Percentiles rank a stretch among this genome's conserved stretches.
These are phyloP conservation scores for Malus hybrid DNA, from an alignment of 331 rosid genomes.

Conservation along the genomic window DNA sequence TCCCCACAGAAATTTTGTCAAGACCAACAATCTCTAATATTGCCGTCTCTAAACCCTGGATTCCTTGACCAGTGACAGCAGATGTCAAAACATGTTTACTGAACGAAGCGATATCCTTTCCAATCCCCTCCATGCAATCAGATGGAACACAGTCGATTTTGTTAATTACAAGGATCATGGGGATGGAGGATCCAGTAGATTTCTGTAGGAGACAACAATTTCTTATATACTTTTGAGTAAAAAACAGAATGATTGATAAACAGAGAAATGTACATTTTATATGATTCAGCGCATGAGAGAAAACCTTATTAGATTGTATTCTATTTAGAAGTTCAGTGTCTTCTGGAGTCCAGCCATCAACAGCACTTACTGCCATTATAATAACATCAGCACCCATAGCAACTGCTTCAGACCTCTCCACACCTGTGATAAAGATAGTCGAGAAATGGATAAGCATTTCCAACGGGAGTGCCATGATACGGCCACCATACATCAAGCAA, in stretches of 20 bases:
- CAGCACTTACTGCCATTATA: slow-evolving; percentile 79
- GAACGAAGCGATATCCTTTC: slow-evolving; percentile 26
- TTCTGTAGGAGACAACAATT: slow-evolving; percentile 30
- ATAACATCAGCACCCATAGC: slow-evolving; percentile 85
- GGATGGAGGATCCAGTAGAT: slow-evolving; percentile 60
- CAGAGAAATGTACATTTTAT: not conserved
- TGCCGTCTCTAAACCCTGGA: slow-evolving; percentile 64
- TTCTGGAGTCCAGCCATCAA: slow-evolving; percentile 89
- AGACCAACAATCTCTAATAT: slow-evolving; percentile 77
- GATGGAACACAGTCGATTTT: slow-evolving; percentile 63
- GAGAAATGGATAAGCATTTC: not conserved
- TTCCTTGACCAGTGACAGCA: slow-evolving; percentile 89
- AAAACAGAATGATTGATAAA: not conserved
- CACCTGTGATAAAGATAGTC: slow-evolving; percentile 42
- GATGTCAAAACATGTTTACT: slow-evolving; percentile 66
- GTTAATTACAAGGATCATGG: slow-evolving; percentile 78
- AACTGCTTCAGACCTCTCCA: slow-evolving; percentile 93
- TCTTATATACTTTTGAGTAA: not conserved
- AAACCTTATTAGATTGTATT: slow-evolving; percentile 72
- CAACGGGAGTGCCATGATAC: not conserved
- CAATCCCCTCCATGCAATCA: slow-evolving; percentile 33
- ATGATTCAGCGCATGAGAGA: not conserved
- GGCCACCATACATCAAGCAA: not conserved
- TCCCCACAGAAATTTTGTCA: slow-evolving; percentile 53
- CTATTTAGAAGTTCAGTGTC: slow-evolving; percentile 65